These are phyloP conservation scores for Populus pruinosa DNA, from an alignment of 345 rosid species.

Conservation along the genomic window DNA sequence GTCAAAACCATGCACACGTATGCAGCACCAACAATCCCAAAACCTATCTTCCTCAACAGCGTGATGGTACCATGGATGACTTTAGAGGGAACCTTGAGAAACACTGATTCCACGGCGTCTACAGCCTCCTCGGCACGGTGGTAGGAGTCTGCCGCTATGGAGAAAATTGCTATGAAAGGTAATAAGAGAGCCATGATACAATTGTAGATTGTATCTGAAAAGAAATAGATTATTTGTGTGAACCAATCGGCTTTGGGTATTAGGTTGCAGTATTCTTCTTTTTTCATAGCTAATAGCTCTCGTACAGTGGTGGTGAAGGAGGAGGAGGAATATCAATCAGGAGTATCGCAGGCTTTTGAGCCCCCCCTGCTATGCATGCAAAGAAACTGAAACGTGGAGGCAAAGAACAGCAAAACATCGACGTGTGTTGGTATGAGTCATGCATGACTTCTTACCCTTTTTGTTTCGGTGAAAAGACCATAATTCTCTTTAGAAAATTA, in stretches of 20 bases:
- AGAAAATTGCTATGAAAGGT: conserved; percentile 32
- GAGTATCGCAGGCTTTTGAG: neutral
- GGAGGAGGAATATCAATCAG: neutral
- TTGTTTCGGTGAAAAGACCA: too few species aligned
- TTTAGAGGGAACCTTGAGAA: conserved; percentile 30
- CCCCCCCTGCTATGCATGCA: neutral
- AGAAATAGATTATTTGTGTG: conserved; percentile 23
- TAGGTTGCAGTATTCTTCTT: conserved; percentile 4
- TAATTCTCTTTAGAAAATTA: too few species aligned
- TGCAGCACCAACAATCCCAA: conserved; percentile 56
- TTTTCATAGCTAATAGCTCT: neutral
- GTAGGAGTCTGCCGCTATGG: conserved; percentile 47
- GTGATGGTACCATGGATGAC: conserved; percentile 14
- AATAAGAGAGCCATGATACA: conserved; percentile 45
- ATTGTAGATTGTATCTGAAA: conserved; percentile 53
- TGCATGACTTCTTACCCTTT: too few species aligned
- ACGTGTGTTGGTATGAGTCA: neutral
- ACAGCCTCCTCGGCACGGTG: conserved; percentile 40
- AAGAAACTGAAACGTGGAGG: conserved; percentile 5
- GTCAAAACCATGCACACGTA: conserved; percentile 46
- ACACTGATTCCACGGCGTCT: conserved; percentile 32
- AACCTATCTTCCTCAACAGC: conserved; percentile 36
- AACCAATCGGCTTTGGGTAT: conserved; percentile 21
- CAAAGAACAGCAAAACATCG: neutral
- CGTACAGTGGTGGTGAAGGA: neutral